A percentile compares a stretch with the other conserved stretches of the same genome.
These are phyloP conservation scores for Paracamarosporium sp. DNA, from an alignment of 2,329 filamentous ascomycete genomes.

Conservation along the genomic window DNA sequence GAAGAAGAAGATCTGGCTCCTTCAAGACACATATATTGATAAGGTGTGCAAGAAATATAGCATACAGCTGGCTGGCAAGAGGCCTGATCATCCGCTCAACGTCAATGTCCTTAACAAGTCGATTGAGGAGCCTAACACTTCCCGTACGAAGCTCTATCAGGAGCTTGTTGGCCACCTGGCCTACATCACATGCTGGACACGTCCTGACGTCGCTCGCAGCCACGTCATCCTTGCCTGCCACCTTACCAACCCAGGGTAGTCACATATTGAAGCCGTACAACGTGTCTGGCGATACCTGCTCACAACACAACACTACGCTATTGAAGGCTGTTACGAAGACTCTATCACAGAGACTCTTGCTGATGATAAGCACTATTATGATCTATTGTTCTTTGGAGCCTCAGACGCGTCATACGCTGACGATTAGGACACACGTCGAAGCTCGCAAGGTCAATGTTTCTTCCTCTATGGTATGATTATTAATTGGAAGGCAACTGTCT, in stretches of 20 bases:
- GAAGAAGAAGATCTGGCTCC: background rate
- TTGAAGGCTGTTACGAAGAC: no score
- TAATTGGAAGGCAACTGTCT: slow-evolving; percentile 16
- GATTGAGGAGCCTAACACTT: background rate
- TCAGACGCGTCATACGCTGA: slow-evolving; percentile 25
- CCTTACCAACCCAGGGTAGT: background rate
- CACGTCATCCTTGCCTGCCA: background rate
- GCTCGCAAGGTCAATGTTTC: slow-evolving; percentile 30
- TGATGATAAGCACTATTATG: no score
- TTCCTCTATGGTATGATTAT: slow-evolving; percentile 21
- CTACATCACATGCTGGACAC: no score
- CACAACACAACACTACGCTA: no score
- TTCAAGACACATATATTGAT: background rate
- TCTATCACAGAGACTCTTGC: no score
- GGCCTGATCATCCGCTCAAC: no score
- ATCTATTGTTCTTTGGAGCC: background rate
- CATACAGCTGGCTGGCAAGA: no score
- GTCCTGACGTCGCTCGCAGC: no score
- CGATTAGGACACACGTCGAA: slow-evolving; percentile 14
- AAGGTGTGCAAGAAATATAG: background rate
- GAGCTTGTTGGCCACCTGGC: no score
- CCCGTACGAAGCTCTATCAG: no score
- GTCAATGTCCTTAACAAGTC: background rate
- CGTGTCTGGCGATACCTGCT: no score
- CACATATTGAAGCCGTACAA: background rate